Conservation (phyloP, 108 stramenopile species). For the Cyclotella sp. region DNA sequence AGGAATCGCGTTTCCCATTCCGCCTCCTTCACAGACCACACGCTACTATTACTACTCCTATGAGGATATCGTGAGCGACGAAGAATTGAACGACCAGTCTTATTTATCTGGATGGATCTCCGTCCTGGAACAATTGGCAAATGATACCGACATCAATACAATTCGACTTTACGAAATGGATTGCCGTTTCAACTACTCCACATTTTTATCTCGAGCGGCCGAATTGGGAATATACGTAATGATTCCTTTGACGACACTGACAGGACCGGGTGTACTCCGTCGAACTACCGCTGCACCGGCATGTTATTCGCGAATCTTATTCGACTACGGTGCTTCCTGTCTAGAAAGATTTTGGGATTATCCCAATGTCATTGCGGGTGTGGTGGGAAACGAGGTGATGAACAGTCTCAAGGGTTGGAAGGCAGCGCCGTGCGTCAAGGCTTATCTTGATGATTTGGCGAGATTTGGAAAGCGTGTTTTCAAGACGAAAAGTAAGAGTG, state of each 20-base stretch:
- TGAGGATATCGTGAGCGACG: not conserved
- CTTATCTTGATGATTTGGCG: conserved; percentile 5
- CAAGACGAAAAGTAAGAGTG: not conserved
- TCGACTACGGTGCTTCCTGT: not conserved
- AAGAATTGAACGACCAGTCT: conserved; percentile 5
- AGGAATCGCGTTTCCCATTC: conserved; percentile 1
- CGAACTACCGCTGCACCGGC: not conserved
- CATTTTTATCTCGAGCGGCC: not conserved
- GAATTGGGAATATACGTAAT: conserved; percentile 9
- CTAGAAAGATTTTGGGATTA: conserved; percentile 1
- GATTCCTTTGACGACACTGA: not conserved
- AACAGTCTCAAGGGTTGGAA: conserved; percentile 1
- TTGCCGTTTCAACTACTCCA: not conserved
- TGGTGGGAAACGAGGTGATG: conserved; percentile 7
- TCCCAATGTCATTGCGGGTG: conserved; percentile 3
- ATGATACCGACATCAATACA: not conserved
- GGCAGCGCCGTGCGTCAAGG: conserved; percentile 5
- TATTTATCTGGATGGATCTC: conserved; percentile 6
- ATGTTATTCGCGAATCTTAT: not conserved
- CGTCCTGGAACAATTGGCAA: conserved; percentile 7
- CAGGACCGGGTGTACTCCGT: not conserved
- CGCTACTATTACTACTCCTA: not conserved
- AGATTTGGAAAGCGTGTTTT: not conserved
- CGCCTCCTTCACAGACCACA: conserved; percentile 1
- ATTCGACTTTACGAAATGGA: conserved; percentile 6